Percentiles rank a stretch among this genome's conserved stretches.
Evolutionary conservation across 441 rosid genomes (phyloP).

Genomic region (Jatropha podagrica): DNA sequence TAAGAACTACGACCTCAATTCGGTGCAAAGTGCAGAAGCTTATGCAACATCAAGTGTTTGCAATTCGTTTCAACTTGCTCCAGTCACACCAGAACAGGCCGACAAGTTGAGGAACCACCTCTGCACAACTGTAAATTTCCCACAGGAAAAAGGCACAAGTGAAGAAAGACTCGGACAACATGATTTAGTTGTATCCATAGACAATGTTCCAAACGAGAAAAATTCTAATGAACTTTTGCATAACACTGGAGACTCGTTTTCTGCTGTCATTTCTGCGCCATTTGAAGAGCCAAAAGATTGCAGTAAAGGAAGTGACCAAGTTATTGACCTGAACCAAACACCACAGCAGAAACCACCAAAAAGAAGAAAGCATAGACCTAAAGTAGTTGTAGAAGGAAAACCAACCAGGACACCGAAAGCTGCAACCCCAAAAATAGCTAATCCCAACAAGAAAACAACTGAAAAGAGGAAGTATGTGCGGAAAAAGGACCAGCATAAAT

Average conservation of each 20-base stretch:
- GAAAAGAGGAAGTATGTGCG: slow-evolving; percentile 69
- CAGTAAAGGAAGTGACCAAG: slow-evolving; percentile 31
- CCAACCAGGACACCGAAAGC: slow-evolving; percentile 51
- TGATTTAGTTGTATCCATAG: slow-evolving; percentile 22
- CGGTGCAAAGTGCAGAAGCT: slow-evolving; percentile 47
- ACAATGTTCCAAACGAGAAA: slow-evolving; percentile 27
- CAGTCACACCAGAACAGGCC: slow-evolving; percentile 36
- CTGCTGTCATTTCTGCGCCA: slow-evolving; percentile 40
- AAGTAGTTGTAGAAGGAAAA: slow-evolving; percentile 71
- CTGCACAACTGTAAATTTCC: slow-evolving; percentile 10
- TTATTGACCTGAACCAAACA: slow-evolving; percentile 71
- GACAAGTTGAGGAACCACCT: slow-evolving; percentile 29
- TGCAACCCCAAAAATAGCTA: slow-evolving; percentile 9
- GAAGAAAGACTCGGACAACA: slow-evolving; percentile 36
- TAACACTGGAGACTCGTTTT: slow-evolving; percentile 44
- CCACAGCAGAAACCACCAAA: slow-evolving; percentile 69
- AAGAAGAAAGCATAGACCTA: slow-evolving; percentile 85
- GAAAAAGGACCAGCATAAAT: slow-evolving; percentile 44
- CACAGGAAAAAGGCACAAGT: slow-evolving; percentile 21
- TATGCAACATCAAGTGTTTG: slow-evolving; percentile 31
- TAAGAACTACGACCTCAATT: slow-evolving; percentile 45
- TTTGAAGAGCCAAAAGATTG: slow-evolving; percentile 36
- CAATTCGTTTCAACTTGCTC: slow-evolving; percentile 36
- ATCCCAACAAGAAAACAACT: slow-evolving; percentile 27
- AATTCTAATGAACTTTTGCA: slow-evolving; percentile 33